These are phyloP conservation scores for Parastagonospora avenae DNA, from an alignment of 2,329 filamentous ascomycete species.

Conservation along the genomic window DNA sequence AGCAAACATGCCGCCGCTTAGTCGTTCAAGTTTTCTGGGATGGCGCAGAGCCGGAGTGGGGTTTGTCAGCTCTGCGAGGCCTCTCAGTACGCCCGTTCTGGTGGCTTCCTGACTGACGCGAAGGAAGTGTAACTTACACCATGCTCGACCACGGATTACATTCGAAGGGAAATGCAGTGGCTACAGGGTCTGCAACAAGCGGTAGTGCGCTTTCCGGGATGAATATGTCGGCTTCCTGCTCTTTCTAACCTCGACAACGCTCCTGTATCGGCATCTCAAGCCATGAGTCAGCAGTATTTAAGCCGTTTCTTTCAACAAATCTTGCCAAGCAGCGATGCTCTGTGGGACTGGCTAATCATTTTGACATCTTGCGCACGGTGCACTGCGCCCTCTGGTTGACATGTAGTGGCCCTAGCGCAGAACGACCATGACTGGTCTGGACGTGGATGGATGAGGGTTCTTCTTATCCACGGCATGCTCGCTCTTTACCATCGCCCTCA, in stretches of 20 bases:
- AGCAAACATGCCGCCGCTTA: constrained; percentile 1
- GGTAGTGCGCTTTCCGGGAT: too few species aligned
- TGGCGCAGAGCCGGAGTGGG: constrained; percentile 13
- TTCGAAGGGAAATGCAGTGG: neutral
- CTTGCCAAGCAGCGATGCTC: constrained; percentile 1
- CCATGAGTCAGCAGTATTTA: constrained; percentile 15
- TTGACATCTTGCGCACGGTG: constrained; percentile 13
- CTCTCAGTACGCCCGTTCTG: neutral
- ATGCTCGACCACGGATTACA: neutral
- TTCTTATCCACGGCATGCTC: constrained; percentile 3
- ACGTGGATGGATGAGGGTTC: neutral
- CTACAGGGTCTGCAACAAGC: neutral
- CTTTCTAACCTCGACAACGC: too few species aligned
- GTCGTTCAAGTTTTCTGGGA: constrained; percentile 6
- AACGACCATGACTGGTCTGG: constrained; percentile 2
- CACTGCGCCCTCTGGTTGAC: constrained; percentile 23
- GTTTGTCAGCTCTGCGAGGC: constrained; percentile 23
- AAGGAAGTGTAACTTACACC: neutral
- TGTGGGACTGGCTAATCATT: constrained; percentile 12
- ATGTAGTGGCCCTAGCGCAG: neutral
- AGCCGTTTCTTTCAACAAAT: constrained; percentile 8
- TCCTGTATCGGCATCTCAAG: neutral
- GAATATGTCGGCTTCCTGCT: too few species aligned
- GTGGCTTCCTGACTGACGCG: neutral
- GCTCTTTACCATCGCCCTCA: constrained; percentile 2